A percentile compares a stretch with the other conserved stretches of the same genome.
These are phyloP conservation scores for Hanseniaspora taiwanica DNA, from an alignment of 805 yeast species.

Conservation along the genomic window DNA sequence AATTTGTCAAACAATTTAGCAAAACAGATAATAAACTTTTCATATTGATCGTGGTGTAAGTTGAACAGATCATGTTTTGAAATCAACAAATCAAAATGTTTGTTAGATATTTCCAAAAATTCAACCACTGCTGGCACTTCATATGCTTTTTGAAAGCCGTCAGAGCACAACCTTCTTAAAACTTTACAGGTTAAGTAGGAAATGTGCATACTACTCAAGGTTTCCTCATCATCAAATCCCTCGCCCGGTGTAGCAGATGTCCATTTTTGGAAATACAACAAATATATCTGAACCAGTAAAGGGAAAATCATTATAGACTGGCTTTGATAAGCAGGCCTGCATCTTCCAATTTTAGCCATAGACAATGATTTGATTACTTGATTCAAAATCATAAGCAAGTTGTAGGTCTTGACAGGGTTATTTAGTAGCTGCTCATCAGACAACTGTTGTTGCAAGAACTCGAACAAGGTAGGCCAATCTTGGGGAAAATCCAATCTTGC, in stretches of 20 bases:
- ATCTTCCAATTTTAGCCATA: slow-evolving; percentile 70
- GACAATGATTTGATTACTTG: slow-evolving; percentile 67
- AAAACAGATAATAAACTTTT: slow-evolving; percentile 59
- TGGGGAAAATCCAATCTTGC: slow-evolving; percentile 75
- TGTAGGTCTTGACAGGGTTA: slow-evolving; percentile 43
- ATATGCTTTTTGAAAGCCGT: slow-evolving; percentile 63
- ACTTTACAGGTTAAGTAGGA: slow-evolving; percentile 70
- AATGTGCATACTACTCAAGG: slow-evolving; percentile 47
- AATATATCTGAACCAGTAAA: slow-evolving; percentile 45
- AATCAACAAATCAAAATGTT: slow-evolving; percentile 47
- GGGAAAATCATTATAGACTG: slow-evolving; percentile 54
- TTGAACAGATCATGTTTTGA: slow-evolving; percentile 36
- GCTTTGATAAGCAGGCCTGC: slow-evolving; percentile 63
- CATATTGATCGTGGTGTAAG: slow-evolving; percentile 30
- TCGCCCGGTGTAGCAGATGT: slow-evolving; percentile 25
- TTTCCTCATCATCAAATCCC: slow-evolving; percentile 16
- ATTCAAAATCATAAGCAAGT: slow-evolving; percentile 52
- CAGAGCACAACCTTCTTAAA: slow-evolving; percentile 57
- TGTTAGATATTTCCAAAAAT: slow-evolving; percentile 41
- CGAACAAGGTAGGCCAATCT: slow-evolving; percentile 77
- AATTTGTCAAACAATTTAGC: slow-evolving; percentile 59
- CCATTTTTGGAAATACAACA: slow-evolving; percentile 52
- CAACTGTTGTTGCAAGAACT: slow-evolving; percentile 37
- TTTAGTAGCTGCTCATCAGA: slow-evolving; percentile 30
- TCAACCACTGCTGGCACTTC: slow-evolving; percentile 35